These are phyloP conservation scores for Phialophora chinensis DNA, from an alignment of 2,329 filamentous ascomycete genomes.

Conservation along the genomic window DNA sequence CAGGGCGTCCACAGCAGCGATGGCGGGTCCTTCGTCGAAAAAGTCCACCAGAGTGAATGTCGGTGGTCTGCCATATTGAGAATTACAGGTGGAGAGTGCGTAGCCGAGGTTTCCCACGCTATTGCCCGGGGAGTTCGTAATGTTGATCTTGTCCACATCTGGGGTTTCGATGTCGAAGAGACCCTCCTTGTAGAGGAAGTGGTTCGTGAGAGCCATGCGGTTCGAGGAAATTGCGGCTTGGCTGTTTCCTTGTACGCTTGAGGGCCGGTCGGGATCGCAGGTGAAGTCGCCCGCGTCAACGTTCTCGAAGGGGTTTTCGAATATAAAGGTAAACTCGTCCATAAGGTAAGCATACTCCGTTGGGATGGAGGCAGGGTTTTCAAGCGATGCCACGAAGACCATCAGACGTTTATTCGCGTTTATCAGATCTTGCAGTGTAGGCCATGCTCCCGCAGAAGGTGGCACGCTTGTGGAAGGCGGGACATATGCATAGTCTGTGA, in stretches of 20 bases:
- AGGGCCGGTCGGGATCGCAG: constrained; percentile 72
- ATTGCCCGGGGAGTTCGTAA: constrained; percentile 69
- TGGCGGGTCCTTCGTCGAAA: constrained; percentile 73
- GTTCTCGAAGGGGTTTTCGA: constrained; percentile 75
- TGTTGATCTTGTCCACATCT: constrained; percentile 63
- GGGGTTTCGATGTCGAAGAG: constrained; percentile 63
- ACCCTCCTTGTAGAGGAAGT: constrained; percentile 68
- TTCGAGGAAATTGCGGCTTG: constrained; percentile 60
- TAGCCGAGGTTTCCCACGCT: constrained; percentile 59
- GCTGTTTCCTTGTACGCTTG: constrained; percentile 55
- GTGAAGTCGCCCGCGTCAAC: constrained; percentile 69
- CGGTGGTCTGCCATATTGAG: constrained; percentile 65
- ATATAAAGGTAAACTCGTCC: constrained; percentile 59
- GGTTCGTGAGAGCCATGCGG: constrained; percentile 76
- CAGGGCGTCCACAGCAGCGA: constrained; percentile 70
- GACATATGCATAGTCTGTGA: constrained; percentile 67
- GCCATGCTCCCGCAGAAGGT: constrained; percentile 60
- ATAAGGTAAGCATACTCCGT: constrained; percentile 52
- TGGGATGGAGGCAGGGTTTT: constrained; percentile 30
- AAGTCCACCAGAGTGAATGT: constrained; percentile 81
- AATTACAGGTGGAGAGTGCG: constrained; percentile 59
- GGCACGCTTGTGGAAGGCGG: constrained; percentile 55
- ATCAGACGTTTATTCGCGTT: constrained; percentile 68
- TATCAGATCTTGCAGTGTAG: constrained; percentile 74
- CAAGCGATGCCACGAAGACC: constrained; percentile 67